These are phyloP conservation scores for Diatrype stigma DNA, from an alignment of 2,329 filamentous ascomycete species.

Conservation along the genomic window DNA sequence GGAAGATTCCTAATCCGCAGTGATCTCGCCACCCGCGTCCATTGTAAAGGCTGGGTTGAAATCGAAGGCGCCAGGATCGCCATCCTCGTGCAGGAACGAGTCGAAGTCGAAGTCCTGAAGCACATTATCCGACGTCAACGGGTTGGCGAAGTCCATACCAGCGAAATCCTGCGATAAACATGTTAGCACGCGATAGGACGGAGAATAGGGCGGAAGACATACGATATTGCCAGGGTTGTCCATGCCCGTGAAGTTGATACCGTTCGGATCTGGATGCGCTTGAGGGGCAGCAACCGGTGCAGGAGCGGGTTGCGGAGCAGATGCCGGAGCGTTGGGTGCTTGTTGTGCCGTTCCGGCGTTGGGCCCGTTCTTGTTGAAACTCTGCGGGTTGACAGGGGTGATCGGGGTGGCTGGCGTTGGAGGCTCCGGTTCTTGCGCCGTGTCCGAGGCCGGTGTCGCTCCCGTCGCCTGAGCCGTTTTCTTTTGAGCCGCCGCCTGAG, in stretches of 20 bases:
- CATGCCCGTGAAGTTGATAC: constrained; percentile 42
- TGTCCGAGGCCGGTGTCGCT: constrained; percentile 55
- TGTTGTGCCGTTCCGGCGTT: constrained; percentile 34
- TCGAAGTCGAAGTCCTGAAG: constrained; percentile 66
- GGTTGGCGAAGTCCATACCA: constrained; percentile 52
- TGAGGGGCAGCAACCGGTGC: constrained; percentile 41
- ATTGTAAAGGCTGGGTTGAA: constrained; percentile 53
- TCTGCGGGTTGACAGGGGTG: constrained; percentile 50
- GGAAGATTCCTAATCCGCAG: constrained; percentile 43
- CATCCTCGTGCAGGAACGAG: constrained; percentile 59
- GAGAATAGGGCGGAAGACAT: constrained; percentile 19
- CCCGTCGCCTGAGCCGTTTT: constrained; percentile 55
- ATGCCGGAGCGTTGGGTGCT: constrained; percentile 40
- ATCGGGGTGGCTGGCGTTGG: constrained; percentile 62
- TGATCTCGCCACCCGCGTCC: constrained; percentile 52
- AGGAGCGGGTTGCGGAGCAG: constrained; percentile 37
- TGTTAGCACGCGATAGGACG: constrained; percentile 14
- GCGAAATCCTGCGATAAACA: constrained; percentile 35
- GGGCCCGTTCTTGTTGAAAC: constrained; percentile 47
- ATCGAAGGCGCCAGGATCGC: constrained; percentile 47
- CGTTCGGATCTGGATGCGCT: constrained; percentile 43
- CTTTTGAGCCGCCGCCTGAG: constrained; percentile 55
- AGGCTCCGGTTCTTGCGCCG: constrained; percentile 51
- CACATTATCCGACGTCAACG: constrained; percentile 50
- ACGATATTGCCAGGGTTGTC: constrained; percentile 41